Evolutionary conservation across 2,329 filamentous ascomycete genomes (phyloP), one percentile per base, ranked within the genome.

Genomic region (Monosporascus sp.): DNA sequence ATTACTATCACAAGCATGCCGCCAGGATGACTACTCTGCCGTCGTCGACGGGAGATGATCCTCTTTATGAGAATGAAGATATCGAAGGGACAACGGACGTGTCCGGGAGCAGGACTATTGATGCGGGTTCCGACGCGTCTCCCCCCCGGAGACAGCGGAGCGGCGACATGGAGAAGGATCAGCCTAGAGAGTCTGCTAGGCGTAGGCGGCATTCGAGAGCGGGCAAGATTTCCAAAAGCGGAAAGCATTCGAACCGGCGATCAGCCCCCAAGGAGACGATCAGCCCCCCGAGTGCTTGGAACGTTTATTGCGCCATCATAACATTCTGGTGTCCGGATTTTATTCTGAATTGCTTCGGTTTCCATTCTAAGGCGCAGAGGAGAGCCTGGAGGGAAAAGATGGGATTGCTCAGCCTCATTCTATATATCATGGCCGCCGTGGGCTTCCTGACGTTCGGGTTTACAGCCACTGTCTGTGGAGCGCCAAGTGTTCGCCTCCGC

Each of bases 361-460:
- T 89, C 78, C 84, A 85, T 7, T 81, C 89, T 46, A 94, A 89
- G 71, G 91, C 87, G 17, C 91, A 97, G 71, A 88, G 91, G 67
- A 83, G 91, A 65, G 94, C 94, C 2, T 99, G 94, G 94, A 84
- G 94, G 61, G 94, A 99, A 70, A 99, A 99, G 80, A 95, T 99
- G 79, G 94, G 94, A 2, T 76, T 99, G 54, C 90, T 97, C 74
- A 96, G 92, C 73, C 85, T 99, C 67, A 99, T 99, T 68, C 68
- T 96, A 34, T 68, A 87, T 56, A 92, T 97, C 67, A 95, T 92
- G 78, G 82, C 84, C 9, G 85, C 92, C 66, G 93, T 99, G 48
- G 94, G 94, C 66, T 99, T 93, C 74, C 76, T 99, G 51, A 99
- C 94, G 0, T 99, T 99, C 66, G 94, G 94, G 45, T 99, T 99